Evolutionary conservation across 2,329 filamentous ascomycete genomes (phyloP), one percentile per base, ranked within the genome.

Genomic region (Ophiostoma montium): DNA sequence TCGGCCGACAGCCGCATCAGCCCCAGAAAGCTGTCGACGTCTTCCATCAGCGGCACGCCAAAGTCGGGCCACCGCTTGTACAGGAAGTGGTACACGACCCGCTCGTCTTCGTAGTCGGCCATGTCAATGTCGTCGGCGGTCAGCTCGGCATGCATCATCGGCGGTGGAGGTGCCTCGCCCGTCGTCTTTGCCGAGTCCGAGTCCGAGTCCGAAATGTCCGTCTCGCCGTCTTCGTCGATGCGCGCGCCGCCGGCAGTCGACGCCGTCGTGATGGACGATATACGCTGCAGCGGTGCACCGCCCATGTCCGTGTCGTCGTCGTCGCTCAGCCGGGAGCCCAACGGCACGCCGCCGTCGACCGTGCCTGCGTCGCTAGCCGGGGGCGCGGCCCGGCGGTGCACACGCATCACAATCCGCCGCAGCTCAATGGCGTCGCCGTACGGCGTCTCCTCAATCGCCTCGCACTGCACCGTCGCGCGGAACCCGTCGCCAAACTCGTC

Each of bases 11-110:
- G 70, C 9, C 71, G 69, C 70, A 89, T 80, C 7, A 89, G 70
- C 31, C 78, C 72, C 50, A 87, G 72, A 60, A 90, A 79, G 53
- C 77, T 79, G 23, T 71, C 72, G 30, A 84, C 69, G 57, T 88
- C 81, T 5, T 78, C 72, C 18, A 80, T 69, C 42, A 75, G 75
- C 0, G 90, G 88, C 2, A 94, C 85, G 31, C 82, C 82, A 63
- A 92, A 94, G 65, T 96, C 89, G 9, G 88, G 86, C 90, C 90
- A 95, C 50, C 78, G 80, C 38, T 77, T 81, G 66, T 94, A 96
- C 13, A 94, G 74, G 49, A 92, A 78, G 64, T 96, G 89, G 74
- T 80, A 88, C 43, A 95, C 74, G 15, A 76, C 71, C 55, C 80
- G 84, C 45, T 78, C 74, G 49, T 80, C 66, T 21, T 46, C 31